phyloP scores from a whole-genome alignment of 169 alveolate species.

The Prorocentrum cordatum region DNA sequence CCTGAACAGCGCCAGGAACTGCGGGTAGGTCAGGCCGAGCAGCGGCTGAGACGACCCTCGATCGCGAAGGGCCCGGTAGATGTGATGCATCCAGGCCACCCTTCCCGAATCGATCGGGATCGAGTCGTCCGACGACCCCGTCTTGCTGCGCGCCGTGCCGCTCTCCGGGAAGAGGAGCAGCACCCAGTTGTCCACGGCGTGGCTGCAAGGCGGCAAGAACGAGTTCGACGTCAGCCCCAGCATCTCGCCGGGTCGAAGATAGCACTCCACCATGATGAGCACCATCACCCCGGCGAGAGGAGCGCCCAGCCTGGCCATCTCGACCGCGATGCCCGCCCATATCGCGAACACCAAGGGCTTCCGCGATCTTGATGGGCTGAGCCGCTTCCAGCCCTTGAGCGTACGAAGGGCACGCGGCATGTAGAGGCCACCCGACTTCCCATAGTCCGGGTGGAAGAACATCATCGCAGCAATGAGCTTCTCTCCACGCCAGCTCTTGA shows the following conservation, averaged over 20 bases:
- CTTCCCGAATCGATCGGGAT: neutral
- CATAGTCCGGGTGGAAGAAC: no score
- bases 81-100: neutral
- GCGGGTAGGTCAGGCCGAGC: neutral
- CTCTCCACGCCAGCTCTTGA: no score
- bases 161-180: neutral
- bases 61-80: neutral
- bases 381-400: neutral
- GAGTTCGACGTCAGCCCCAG: constrained; percentile 1
- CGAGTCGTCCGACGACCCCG: constrained; percentile 14
- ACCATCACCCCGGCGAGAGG: neutral
- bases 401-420: neutral
- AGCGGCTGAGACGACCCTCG: neutral
- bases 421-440: no score
- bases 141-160: neutral
- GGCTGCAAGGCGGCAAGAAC: neutral
- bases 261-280: neutral
- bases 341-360: neutral
- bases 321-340: neutral
- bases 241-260: neutral
- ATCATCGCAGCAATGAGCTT: no score
- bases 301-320: neutral
- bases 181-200: neutral
- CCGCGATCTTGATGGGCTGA: constrained; percentile 35
- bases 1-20: neutral